Conservation (phyloP, 805 yeast genomes). For the Candida golubevii region DNA sequence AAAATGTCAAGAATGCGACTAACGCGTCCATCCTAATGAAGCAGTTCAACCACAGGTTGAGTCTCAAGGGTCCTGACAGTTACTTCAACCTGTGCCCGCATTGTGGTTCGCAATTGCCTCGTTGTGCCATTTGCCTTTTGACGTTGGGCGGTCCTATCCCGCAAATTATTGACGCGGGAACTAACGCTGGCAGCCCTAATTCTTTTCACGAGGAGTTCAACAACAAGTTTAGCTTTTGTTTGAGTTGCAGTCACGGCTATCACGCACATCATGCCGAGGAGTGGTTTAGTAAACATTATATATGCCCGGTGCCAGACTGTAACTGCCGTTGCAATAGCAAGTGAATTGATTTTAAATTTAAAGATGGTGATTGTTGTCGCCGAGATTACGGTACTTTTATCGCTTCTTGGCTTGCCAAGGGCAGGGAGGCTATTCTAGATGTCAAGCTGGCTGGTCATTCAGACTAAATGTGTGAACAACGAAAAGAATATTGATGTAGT, state of each 20-base stretch:
- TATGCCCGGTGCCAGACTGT: slow-evolving; percentile 95
- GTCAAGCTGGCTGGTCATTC: no score
- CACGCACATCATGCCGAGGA: slow-evolving; percentile 95
- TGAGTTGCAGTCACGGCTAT: slow-evolving; percentile 88
- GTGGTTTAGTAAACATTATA: slow-evolving; percentile 84
- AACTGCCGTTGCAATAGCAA: slow-evolving; percentile 72
- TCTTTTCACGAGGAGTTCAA: slow-evolving; percentile 11
- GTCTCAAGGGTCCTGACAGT: slow-evolving; percentile 13
- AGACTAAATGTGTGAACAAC: no score
- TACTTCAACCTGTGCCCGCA: slow-evolving; percentile 58
- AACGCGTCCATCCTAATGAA: slow-evolving; percentile 22
- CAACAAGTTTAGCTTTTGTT: slow-evolving; percentile 86
- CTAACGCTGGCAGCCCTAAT: not conserved
- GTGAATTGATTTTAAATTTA: slow-evolving; percentile 6
- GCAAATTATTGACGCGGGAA: not conserved
- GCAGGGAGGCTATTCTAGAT: no score
- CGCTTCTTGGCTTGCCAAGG: no score
- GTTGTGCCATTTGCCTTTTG: slow-evolving; percentile 84
- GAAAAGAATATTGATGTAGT: no score
- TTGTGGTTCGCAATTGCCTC: slow-evolving; percentile 82
- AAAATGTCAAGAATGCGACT: slow-evolving; percentile 13
- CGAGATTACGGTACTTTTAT: no score
- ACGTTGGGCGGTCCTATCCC: slow-evolving; percentile 70
- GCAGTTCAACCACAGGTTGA: slow-evolving; percentile 30
- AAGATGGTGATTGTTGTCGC: no score